Percentiles rank a stretch among this genome's conserved stretches.
Conservation (phyloP, 2,329 filamentous ascomycete genomes). For the Fusarium albosuccineum region DNA sequence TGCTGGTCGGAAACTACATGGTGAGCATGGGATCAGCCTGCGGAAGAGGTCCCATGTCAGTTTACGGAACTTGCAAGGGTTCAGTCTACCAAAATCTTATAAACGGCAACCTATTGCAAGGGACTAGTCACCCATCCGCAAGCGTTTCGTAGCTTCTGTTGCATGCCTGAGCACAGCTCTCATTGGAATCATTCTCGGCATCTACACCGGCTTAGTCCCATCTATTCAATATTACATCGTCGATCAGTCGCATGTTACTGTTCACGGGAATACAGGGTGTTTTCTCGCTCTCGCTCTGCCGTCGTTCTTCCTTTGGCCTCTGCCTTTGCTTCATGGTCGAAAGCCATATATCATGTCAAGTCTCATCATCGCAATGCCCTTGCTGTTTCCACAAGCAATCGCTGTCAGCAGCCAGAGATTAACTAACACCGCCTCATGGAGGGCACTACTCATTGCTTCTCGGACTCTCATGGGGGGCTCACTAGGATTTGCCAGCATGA, state of each 20-base stretch:
- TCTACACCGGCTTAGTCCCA: conserved; percentile 84
- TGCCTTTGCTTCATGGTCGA: conserved; percentile 80
- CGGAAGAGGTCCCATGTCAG: conserved; percentile 67
- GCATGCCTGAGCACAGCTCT: conserved; percentile 80
- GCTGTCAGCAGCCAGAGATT: conserved; percentile 69
- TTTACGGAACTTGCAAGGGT: conserved; percentile 61
- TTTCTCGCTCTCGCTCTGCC: conserved; percentile 79
- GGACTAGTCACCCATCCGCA: conserved; percentile 77
- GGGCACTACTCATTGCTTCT: conserved; percentile 71
- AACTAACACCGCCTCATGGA: conserved; percentile 68
- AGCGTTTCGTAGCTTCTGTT: conserved; percentile 75
- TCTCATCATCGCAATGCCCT: conserved; percentile 76
- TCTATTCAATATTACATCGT: conserved; percentile 82
- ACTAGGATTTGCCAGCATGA: conserved; percentile 83
- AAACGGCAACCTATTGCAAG: conserved; percentile 76
- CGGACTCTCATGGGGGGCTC: conserved; percentile 75
- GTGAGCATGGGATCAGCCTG: conserved; percentile 58
- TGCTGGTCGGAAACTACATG: conserved; percentile 43
- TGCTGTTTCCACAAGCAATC: conserved; percentile 82
- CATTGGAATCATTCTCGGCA: conserved; percentile 77
- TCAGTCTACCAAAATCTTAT: conserved; percentile 67
- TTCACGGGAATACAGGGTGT: conserved; percentile 80
- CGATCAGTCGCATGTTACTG: conserved; percentile 74
- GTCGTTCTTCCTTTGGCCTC: conserved; percentile 78
- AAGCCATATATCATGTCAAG: conserved; percentile 82